Percentiles rank a stretch among this genome's conserved stretches.
phyloP scores from a whole-genome alignment of 2,329 filamentous ascomycete species.

The Cryphonectria naterciae region DNA sequence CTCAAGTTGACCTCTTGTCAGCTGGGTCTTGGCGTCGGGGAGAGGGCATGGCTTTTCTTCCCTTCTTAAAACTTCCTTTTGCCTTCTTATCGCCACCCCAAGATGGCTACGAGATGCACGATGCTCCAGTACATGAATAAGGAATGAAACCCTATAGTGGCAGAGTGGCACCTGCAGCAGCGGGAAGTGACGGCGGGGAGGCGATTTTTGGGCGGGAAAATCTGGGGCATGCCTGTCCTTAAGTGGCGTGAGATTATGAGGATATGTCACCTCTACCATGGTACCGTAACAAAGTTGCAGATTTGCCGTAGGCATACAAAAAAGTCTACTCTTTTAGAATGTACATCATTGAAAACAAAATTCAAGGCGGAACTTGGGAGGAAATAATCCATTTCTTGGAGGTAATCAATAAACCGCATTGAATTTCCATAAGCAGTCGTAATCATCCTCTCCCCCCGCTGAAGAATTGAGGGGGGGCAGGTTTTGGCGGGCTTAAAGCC shows the following conservation, averaged over 20 bases:
- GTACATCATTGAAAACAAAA: not conserved
- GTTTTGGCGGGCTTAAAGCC: not conserved
- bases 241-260: not conserved
- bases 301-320: not conserved
- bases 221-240: not conserved
- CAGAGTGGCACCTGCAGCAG: not conserved
- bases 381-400: not conserved
- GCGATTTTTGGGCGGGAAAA: not conserved
- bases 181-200: slow-evolving; percentile 7
- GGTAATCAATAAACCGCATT: not conserved
- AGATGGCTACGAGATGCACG: not conserved
- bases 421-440: not conserved
- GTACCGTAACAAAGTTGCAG: not conserved
- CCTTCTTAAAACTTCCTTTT: not conserved
- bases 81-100: not conserved
- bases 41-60: not conserved
- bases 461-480: not conserved
- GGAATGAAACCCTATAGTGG: not conserved
- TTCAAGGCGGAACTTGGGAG: not conserved
- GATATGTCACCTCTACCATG: not conserved
- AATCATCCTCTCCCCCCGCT: not conserved
- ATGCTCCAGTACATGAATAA: not conserved
- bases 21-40: not conserved
- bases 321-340: not conserved
- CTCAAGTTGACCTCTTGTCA: not conserved